Base-by-base conservation (phyloP, 345 rosid genomes). In the Raphanus raphanistrum region DNA sequence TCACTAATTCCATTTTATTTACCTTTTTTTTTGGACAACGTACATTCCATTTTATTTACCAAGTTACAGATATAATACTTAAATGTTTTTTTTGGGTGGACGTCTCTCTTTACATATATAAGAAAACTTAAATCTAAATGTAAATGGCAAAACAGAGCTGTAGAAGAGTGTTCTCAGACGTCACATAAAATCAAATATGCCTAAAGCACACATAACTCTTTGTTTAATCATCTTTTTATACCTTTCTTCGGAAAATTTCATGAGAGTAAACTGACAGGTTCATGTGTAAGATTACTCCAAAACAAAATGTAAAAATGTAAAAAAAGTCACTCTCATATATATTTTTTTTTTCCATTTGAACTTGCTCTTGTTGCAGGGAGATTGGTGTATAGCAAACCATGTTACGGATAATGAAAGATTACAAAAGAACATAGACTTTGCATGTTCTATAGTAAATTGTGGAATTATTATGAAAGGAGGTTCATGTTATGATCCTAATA, bases 331-430 rank as follows among this genome's bases (percentile, higher is more conserved):
- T 29, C 32, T 21, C 21, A 21, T 21, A 21, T 0, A 29, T 29
- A 29, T 2, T 29, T 32, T 21, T 21, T 21, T 63, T 3, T 2
- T 60, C 17, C 58, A 62, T 31, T 32, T n/a, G 10, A 31, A 31
- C 16, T n/a, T 61, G 6, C 8, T 45, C 10, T 59, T 64, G 48
- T 64, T 57, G 36, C 17, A 71, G 80, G 67, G 52, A 15, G 2
- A 31, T 0, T 71, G 76, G 81, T 78, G 81, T 58, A 36, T 78
- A 15, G 81, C 72, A 2, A 71, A 71, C 7, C 28, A 61, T 36
- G 2, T 7, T 1, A 31, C 62, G 1, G 6, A 26, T 0, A 3
- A 4, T 5, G 15, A 31, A n/a, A 3, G 29, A 38, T 58, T 77
- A 16, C 0, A 5, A 26, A 7, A 16, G 2, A 41, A 4, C 27